A percentile compares a stretch with the other conserved stretches of the same genome.
These are phyloP conservation scores for Conringia planisiliqua DNA, from an alignment of 345 rosid genomes.

Conservation along the genomic window DNA sequence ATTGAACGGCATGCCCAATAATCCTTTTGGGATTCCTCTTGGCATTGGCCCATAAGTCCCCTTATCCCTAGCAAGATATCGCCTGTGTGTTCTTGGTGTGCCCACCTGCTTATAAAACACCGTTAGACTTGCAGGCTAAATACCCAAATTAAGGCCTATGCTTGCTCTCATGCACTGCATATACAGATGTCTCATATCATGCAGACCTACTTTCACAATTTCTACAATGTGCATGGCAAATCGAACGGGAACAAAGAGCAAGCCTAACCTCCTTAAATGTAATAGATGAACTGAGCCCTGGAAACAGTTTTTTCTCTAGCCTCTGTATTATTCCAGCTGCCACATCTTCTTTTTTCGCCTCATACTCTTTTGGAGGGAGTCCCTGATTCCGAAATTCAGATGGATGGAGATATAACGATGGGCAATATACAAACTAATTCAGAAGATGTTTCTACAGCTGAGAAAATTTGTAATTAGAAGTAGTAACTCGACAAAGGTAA, in stretches of 20 bases:
- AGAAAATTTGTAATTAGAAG: background rate
- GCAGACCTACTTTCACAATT: background rate
- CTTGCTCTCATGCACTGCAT: background rate
- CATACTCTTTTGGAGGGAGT: conserved; percentile 65
- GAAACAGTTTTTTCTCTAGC: conserved; percentile 81
- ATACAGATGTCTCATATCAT: background rate
- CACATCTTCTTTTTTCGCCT: conserved; percentile 67
- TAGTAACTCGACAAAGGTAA: background rate
- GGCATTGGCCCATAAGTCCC: conserved; percentile 98
- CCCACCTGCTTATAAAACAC: conserved; percentile 50
- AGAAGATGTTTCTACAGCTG: background rate
- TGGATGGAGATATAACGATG: background rate
- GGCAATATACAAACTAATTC: background rate
- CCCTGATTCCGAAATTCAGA: conserved; percentile 43
- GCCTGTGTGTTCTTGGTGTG: conserved; percentile 86
- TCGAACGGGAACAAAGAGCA: background rate
- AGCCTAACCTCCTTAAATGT: conserved; percentile 69
- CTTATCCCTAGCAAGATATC: conserved; percentile 74
- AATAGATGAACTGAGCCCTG: conserved; percentile 73
- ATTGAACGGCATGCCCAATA: conserved; percentile 94
- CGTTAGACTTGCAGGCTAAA: background rate
- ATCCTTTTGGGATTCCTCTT: conserved; percentile 78
- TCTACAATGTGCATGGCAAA: background rate
- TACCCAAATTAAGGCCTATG: background rate
- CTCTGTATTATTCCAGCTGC: conserved; percentile 65